Conservation (phyloP, 1,284 basidiomycete species). For the Pulveroboletus sp. region DNA sequence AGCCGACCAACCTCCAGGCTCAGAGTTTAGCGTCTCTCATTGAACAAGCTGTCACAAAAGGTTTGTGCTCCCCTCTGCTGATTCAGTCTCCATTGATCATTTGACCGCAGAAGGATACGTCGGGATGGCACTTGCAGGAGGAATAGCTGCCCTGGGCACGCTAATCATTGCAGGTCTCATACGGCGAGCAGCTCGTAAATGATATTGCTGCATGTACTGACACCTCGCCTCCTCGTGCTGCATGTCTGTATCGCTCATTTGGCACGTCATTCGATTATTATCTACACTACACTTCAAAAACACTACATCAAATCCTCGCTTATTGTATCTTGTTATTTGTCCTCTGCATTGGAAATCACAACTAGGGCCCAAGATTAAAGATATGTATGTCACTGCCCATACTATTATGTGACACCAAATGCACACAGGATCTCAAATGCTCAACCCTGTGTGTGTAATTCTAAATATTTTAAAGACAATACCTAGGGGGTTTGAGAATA, state of each 20-base stretch:
- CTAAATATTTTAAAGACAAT: too few species aligned
- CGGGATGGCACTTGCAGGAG: conserved; percentile 92
- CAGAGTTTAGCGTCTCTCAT: conserved; percentile 84
- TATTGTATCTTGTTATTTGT: conserved; percentile 30
- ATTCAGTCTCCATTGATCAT: conserved; percentile 3
- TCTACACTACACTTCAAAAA: conserved; percentile 6
- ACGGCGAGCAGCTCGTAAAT: conserved; percentile 80
- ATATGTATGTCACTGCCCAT: not conserved
- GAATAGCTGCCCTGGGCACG: conserved; percentile 84
- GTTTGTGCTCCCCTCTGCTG: conserved; percentile 38
- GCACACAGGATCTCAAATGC: too few species aligned
- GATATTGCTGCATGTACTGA: conserved; percentile 26
- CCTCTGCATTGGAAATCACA: conserved; percentile 6
- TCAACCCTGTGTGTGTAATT: too few species aligned
- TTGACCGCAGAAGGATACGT: conserved; percentile 75
- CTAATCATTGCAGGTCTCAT: conserved; percentile 79
- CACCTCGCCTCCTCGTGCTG: conserved; percentile 7
- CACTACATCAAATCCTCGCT: conserved; percentile 15
- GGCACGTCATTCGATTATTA: conserved; percentile 8
- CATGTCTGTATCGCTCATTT: conserved; percentile 13
- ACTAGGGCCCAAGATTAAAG: conserved; percentile 16
- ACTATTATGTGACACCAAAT: too few species aligned
- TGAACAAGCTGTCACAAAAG: conserved; percentile 83
- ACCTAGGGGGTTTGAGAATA: too few species aligned
- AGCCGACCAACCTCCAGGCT: conserved; percentile 93